Evolutionary conservation across 768 basidiomycete species (phyloP).

Genomic region (Amyloporia xantha): DNA sequence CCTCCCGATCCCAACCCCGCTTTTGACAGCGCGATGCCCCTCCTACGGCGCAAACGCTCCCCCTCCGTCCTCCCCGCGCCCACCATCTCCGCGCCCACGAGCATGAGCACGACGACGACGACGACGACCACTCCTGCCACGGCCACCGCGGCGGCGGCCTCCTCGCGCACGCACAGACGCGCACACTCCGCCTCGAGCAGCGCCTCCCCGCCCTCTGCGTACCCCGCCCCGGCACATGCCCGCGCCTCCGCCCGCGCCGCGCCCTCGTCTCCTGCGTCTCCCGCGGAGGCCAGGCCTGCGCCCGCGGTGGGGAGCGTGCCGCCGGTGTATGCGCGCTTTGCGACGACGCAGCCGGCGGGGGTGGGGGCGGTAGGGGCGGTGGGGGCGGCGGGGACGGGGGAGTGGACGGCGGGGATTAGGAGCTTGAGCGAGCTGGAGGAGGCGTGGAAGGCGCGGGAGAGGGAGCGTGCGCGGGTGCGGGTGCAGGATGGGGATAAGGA

Average conservation of each 20-base stretch:
- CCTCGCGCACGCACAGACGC: neutral
- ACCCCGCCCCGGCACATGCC: neutral
- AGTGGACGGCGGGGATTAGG: neutral
- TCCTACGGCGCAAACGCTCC: constrained; percentile 1
- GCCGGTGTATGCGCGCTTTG: constrained; percentile 24
- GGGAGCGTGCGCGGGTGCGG: neutral
- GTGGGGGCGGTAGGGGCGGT: neutral
- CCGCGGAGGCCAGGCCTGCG: constrained; percentile 1
- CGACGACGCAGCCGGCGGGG: constrained; percentile 7
- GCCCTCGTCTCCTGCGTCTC: neutral
- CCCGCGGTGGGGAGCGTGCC: constrained; percentile 8
- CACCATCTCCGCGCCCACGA: neutral
- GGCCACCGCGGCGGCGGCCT: no score
- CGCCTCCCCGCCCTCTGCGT: neutral
- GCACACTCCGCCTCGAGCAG: neutral
- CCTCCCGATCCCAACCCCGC: neutral
- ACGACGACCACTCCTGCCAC: neutral
- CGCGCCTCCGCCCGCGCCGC: neutral
- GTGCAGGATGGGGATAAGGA: neutral
- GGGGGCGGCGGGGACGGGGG: neutral
- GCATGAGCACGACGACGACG: neutral
- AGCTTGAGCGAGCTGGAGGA: neutral
- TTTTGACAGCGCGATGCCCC: neutral
- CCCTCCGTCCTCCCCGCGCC: neutral
- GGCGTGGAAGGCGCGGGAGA: neutral